Evolutionary conservation across 164 flowering plant genomes (phyloP), one percentile per base, ranked within the genome.

Genomic region (Pachysandra terminalis): DNA sequence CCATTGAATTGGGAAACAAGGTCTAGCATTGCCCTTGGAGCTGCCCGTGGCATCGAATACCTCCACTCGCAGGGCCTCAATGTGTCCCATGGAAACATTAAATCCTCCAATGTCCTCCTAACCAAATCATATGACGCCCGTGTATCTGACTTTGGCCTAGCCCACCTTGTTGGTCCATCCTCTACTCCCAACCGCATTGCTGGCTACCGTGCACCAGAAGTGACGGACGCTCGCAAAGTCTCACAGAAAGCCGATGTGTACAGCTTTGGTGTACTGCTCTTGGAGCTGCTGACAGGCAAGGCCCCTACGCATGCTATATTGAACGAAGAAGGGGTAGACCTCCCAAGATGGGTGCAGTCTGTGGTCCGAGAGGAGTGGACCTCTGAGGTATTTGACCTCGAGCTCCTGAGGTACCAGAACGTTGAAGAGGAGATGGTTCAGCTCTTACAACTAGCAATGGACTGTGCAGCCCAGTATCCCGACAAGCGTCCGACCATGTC

Each of bases 121-220:
- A 85, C 92, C 25, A 74, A 67, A 53, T 71, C 84, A 55, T 87
- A 78, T 22, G 92, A 88, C 32, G 82, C 92, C 24, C 86, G 90
- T 23, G 92, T 93, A 19, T 89, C 97, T 0, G 98, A 93, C 71
- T 87, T 82, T 57, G 90, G 97, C 61, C 90, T 93, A 14, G 82
- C 92, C 2, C 88, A 86, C 24, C 79, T 93, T 21, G 88, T 80
- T 0, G 83, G 81, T 24, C 81, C 85, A 14, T 55, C 79, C 35
- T 67, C 93, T 24, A 73, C 88, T 52, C 87, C 96, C 23, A 87
- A 81, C 82, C 93, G 92, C 24, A 68, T 88, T 54, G 85, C 82
- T 17, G 97, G 96, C 32, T 93, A 93, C 59, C 90, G 94, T 16
- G 98, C 98, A 15, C 98, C 96, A 2, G 98, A 93, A 77, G 92